phyloP scores from a whole-genome alignment of 2,329 filamentous ascomycete species.

The Stachybotrys chlorohalonatus region DNA sequence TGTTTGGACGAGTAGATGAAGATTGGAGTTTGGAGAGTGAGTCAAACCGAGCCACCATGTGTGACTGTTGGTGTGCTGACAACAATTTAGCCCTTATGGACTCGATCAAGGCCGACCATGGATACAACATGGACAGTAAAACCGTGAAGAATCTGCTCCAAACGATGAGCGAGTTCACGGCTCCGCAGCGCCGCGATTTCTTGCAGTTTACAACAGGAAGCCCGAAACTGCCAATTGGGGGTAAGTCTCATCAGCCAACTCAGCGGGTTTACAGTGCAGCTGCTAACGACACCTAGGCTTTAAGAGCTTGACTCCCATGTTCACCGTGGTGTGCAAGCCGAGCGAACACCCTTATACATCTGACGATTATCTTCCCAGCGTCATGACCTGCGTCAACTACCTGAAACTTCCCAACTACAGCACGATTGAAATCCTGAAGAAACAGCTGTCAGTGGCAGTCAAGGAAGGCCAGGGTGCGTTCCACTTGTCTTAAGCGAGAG shows the following conservation, averaged over 20 bases:
- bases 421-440: constrained; percentile 63
- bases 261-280: too few relatives aligned
- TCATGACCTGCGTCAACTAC: constrained; percentile 99
- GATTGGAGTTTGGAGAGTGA: constrained; percentile 97
- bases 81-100: constrained; percentile 72
- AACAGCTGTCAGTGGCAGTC: constrained; percentile 76
- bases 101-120: constrained; percentile 96
- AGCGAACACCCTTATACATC: constrained; percentile 88
- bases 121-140: constrained; percentile 96
- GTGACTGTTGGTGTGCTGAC: constrained; percentile 5
- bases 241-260: constrained; percentile 43
- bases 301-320: constrained; percentile 94
- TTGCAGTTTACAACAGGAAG: constrained; percentile 97
- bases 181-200: constrained; percentile 77
- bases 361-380: constrained; percentile 96
- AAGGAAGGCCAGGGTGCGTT: constrained; percentile 96
- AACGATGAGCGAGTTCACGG: constrained; percentile 80
- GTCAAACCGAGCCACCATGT: constrained; percentile 17
- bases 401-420: constrained; percentile 96
- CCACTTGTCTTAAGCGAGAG: constrained; percentile 64
- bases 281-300: constrained; percentile 57
- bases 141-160: constrained; percentile 90
- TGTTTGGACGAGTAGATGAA: constrained; percentile 88
- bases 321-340: constrained; percentile 98
- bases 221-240: constrained; percentile 95